phyloP scores from a whole-genome alignment of 73 alveolate species.

The Urostyla sp. region DNA sequence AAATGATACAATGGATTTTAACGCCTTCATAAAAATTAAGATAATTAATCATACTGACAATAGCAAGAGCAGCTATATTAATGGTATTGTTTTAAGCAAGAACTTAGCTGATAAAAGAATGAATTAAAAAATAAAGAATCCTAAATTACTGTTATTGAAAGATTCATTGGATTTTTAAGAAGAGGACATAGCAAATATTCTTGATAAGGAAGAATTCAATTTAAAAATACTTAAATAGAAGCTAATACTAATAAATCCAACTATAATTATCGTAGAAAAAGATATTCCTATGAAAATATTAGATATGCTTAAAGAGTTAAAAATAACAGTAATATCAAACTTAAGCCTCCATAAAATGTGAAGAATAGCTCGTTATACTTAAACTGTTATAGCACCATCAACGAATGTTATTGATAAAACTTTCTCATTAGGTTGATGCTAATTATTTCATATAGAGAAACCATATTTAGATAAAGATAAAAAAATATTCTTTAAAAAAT shows the following conservation, averaged over 20 bases:
- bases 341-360: slow-evolving; percentile 22
- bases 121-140: slow-evolving; percentile 74
- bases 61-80: slow-evolving; percentile 58
- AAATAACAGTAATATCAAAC: slow-evolving; percentile 69
- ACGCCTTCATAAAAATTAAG: slow-evolving; percentile 79
- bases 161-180: slow-evolving; percentile 56
- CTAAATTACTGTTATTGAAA: slow-evolving; percentile 68
- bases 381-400: slow-evolving; percentile 44
- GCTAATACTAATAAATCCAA: slow-evolving; percentile 74
- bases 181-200: slow-evolving; percentile 58
- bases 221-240: slow-evolving; percentile 71
- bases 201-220: slow-evolving; percentile 66
- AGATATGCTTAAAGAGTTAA: slow-evolving; percentile 64
- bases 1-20: slow-evolving; percentile 85
- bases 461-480: slow-evolving; percentile 8
- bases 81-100: slow-evolving; percentile 76
- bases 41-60: slow-evolving; percentile 62
- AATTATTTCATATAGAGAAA: slow-evolving; percentile 11
- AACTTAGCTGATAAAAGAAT: slow-evolving; percentile 80
- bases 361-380: slow-evolving; percentile 33
- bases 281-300: slow-evolving; percentile 67
- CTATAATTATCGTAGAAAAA: slow-evolving; percentile 80
- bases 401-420: slow-evolving; percentile 38
- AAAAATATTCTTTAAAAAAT: too few relatives aligned
- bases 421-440: slow-evolving; percentile 42